Evolutionary conservation across 2,329 filamentous ascomycete species (phyloP).

Genomic region (Helminthosporium solani): DNA sequence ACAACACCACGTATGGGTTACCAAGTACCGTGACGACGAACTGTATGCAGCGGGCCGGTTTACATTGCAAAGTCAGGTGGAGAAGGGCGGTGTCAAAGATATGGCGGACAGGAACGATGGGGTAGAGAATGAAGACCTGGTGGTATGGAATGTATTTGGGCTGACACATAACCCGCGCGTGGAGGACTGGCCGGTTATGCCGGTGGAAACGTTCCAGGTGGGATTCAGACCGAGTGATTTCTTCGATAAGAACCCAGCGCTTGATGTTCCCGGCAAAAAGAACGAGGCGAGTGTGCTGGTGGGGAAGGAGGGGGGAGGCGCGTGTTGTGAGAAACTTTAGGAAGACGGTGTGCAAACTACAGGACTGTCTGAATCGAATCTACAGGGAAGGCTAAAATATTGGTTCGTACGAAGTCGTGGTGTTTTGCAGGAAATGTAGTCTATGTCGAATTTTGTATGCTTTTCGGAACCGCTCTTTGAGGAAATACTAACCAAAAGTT

Average conservation of each 20-base stretch:
- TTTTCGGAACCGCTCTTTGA: too few relatives aligned
- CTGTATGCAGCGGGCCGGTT: slow-evolving; percentile 52
- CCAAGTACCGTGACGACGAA: slow-evolving; percentile 55
- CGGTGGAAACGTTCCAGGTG: slow-evolving; percentile 51
- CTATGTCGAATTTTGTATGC: too few relatives aligned
- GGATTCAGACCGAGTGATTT: slow-evolving; percentile 55
- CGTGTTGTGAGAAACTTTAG: slow-evolving; percentile 22
- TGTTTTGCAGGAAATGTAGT: too few relatives aligned
- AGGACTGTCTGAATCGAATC: too few relatives aligned
- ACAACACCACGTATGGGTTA: slow-evolving; percentile 56
- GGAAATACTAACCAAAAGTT: too few relatives aligned
- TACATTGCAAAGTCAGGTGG: slow-evolving; percentile 48
- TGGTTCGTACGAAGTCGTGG: too few relatives aligned
- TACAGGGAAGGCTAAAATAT: too few relatives aligned
- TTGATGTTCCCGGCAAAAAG: slow-evolving; percentile 52
- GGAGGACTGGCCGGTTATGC: slow-evolving; percentile 56
- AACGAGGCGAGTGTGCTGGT: slow-evolving; percentile 34
- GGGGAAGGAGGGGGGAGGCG: slow-evolving; percentile 15
- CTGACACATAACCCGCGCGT: slow-evolving; percentile 53
- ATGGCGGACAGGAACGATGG: slow-evolving; percentile 46
- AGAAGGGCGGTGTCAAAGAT: slow-evolving; percentile 48
- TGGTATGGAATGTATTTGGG: slow-evolving; percentile 54
- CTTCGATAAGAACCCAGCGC: slow-evolving; percentile 54
- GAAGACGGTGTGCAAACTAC: too few relatives aligned
- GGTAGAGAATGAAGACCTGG: slow-evolving; percentile 49